Conservation (phyloP, 1,139 yeast species). For the Diutina catenulata region DNA sequence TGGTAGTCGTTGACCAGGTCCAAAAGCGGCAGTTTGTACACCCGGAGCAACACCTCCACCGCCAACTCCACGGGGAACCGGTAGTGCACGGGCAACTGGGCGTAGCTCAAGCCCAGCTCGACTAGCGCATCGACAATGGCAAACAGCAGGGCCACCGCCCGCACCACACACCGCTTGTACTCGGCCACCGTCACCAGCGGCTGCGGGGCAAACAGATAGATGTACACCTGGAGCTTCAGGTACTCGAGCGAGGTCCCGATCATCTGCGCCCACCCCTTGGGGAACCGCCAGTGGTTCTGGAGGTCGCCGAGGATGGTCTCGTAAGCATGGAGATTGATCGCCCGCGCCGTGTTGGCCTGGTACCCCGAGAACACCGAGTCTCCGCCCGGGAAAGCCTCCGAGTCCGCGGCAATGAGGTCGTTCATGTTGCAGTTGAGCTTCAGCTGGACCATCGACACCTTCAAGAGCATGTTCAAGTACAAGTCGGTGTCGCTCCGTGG, state of each 20-base stretch:
- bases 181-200: constrained; percentile 18
- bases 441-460: constrained; percentile 30
- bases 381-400: neutral
- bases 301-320: constrained; percentile 26
- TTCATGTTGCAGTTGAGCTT: constrained; percentile 31
- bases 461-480: constrained; percentile 28
- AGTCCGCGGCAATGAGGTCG: constrained; percentile 14
- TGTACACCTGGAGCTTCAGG: constrained; percentile 29
- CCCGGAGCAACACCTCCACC: constrained; percentile 20
- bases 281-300: neutral
- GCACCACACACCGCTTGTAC: constrained; percentile 19
- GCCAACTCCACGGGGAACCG: constrained; percentile 28
- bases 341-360: neutral
- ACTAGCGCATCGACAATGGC: constrained; percentile 16
- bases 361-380: neutral
- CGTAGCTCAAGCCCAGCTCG: constrained; percentile 14
- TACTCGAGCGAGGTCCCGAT: constrained; percentile 25
- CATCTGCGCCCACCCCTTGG: constrained; percentile 11
- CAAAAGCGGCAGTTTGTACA: constrained; percentile 27
- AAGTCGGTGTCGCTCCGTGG: constrained; percentile 16
- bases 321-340: constrained; percentile 31
- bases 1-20: constrained; percentile 20
- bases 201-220: constrained; percentile 22
- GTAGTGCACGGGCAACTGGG: constrained; percentile 30
- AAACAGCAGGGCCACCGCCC: constrained; percentile 22